Percentiles rank a stretch among this genome's conserved stretches.
phyloP scores from a whole-genome alignment of 805 yeast species.

The Vanderwaltozyma tropicalis region DNA sequence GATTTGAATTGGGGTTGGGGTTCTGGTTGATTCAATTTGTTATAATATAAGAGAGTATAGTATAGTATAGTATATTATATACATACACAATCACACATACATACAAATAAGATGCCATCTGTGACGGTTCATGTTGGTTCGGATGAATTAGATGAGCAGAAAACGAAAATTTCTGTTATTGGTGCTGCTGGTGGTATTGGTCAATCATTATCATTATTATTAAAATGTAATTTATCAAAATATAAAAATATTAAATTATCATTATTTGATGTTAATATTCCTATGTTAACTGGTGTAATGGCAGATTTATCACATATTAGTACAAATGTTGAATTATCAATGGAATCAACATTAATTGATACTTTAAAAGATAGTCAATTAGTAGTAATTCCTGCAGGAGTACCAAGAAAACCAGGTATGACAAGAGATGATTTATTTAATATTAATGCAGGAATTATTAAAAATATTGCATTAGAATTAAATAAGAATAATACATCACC shows the following conservation, averaged over 20 bases:
- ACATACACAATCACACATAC: background rate
- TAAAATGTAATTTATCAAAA: constrained; percentile 62
- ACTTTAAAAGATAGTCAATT: constrained; percentile 76
- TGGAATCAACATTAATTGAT: constrained; percentile 52
- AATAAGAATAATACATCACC: background rate
- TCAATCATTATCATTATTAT: constrained; percentile 53
- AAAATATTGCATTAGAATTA: constrained; percentile 51
- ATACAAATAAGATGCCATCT: constrained; percentile 1
- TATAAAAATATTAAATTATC: constrained; percentile 41
- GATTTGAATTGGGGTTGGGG: too few species aligned
- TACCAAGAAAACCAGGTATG: constrained; percentile 86
- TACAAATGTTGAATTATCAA: constrained; percentile 59
- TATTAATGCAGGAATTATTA: constrained; percentile 72
- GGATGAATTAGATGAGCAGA: background rate
- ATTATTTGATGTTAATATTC: constrained; percentile 48
- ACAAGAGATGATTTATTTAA: constrained; percentile 78
- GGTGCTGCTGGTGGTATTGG: constrained; percentile 89
- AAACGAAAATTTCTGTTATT: constrained; percentile 1
- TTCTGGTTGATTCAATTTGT: too few species aligned
- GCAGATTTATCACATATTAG: constrained; percentile 73
- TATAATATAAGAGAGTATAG: too few species aligned
- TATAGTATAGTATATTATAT: background rate
- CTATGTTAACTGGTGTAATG: constrained; percentile 72
- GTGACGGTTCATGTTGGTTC: background rate
- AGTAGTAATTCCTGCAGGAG: constrained; percentile 84